Percentiles rank a stretch among this genome's conserved stretches.
Conservation (phyloP, 192 early-diverging fungal species). For the Gryganskiella cystojenkinii region DNA sequence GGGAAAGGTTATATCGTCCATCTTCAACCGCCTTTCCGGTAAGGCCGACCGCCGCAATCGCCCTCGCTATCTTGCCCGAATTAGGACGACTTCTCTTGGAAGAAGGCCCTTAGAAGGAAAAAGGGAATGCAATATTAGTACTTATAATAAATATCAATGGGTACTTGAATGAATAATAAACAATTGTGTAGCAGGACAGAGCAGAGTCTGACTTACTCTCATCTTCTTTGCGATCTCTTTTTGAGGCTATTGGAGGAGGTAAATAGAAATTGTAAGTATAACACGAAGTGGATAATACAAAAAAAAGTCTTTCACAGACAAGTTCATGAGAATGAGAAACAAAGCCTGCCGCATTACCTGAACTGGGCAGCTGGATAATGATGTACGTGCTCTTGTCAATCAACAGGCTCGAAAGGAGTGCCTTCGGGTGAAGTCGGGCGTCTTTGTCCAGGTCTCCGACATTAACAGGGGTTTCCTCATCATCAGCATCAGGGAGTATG, state of each 20-base stretch:
- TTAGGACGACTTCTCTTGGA: constrained; percentile 5
- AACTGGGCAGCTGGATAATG: constrained; percentile 1
- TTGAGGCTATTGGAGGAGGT: background rate
- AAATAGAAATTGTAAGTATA: constrained; percentile 5
- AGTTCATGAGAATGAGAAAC: background rate
- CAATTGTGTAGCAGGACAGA: too few relatives aligned
- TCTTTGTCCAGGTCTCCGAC: background rate
- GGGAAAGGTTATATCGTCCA: constrained; percentile 6
- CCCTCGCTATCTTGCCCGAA: background rate
- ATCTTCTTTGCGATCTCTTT: constrained; percentile 9
- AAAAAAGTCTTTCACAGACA: background rate
- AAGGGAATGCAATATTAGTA: background rate
- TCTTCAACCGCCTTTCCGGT: constrained; percentile 4
- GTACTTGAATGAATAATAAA: too few relatives aligned
- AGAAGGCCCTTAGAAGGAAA: background rate
- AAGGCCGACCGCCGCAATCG: constrained; percentile 10
- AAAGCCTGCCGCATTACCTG: constrained; percentile 7
- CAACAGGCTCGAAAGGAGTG: background rate
- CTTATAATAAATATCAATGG: background rate
- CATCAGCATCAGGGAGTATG: background rate
- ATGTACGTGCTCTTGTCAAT: background rate
- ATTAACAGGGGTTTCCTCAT: background rate
- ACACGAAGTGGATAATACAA: background rate
- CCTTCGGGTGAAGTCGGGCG: background rate
- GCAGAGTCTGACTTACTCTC: background rate